phyloP scores from a whole-genome alignment of 1,139 yeast species.

The Geotrichum europaeum region DNA sequence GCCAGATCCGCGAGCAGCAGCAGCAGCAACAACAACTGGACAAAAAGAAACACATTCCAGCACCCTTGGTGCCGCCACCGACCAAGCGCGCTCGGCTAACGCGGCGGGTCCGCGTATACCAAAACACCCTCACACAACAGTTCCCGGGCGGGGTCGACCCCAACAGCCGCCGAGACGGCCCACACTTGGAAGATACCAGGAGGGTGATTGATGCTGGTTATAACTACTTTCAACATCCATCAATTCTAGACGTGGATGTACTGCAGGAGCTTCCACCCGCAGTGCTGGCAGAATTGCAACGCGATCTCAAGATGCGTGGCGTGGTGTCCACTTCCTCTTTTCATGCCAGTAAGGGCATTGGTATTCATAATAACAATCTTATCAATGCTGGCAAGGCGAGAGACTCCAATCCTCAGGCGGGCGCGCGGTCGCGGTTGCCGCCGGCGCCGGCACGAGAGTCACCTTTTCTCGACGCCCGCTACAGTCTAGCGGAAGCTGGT shows the following conservation, averaged over 20 bases:
- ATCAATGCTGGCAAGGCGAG: neutral
- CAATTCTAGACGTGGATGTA: neutral
- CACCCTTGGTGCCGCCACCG: neutral
- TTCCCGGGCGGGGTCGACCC: neutral
- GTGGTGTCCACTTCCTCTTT: neutral
- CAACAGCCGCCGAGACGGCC: neutral
- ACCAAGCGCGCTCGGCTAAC: neutral
- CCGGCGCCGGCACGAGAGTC: neutral
- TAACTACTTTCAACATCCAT: conserved; percentile 6
- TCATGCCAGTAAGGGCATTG: neutral
- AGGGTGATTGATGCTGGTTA: neutral
- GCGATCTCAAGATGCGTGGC: neutral
- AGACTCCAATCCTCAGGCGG: neutral
- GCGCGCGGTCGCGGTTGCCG: neutral
- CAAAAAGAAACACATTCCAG: neutral
- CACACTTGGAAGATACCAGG: too few relatives aligned
- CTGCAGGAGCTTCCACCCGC: conserved; percentile 2
- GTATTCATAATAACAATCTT: neutral
- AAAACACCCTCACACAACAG: conserved; percentile 10
- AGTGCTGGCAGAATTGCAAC: conserved; percentile 3
- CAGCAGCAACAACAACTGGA: neutral
- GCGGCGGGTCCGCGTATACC: conserved; percentile 1
- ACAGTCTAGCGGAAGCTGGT: neutral
- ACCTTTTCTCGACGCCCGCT: neutral
- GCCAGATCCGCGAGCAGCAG: neutral